Conservation (phyloP, 345 rosid genomes). For the Lagerstroemia speciosa region DNA sequence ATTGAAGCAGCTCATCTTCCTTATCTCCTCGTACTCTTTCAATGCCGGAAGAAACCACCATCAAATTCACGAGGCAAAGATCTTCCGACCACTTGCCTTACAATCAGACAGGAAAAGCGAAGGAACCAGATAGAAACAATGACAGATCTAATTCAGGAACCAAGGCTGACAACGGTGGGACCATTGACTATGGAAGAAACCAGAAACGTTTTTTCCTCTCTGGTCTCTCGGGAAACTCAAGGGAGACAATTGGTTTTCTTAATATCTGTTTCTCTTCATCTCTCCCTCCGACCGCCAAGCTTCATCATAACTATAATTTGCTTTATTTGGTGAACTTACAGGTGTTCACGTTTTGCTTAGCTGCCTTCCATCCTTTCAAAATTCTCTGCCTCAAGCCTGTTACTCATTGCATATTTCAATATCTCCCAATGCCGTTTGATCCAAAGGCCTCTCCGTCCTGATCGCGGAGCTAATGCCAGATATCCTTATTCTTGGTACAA, state of each 20-base stretch:
- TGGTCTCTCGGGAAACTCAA: no score
- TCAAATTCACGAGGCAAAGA: slow-evolving; percentile 18
- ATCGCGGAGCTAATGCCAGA: no score
- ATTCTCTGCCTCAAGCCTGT: no score
- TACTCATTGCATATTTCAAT: no score
- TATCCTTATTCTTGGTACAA: no score
- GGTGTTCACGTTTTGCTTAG: slow-evolving; percentile 12
- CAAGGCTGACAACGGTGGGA: no score
- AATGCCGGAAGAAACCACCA: slow-evolving; percentile 19
- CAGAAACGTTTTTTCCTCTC: no score
- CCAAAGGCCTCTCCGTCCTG: no score
- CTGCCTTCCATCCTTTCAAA: not conserved
- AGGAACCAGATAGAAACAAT: not conserved
- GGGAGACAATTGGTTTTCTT: slow-evolving; percentile 1
- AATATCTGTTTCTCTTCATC: not conserved
- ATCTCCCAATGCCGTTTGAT: no score
- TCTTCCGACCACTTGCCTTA: not conserved
- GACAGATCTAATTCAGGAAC: slow-evolving; percentile 15
- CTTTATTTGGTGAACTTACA: slow-evolving; percentile 6
- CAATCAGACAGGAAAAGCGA: not conserved
- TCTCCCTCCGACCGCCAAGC: slow-evolving; percentile 8
- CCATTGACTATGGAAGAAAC: no score
- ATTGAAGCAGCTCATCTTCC: slow-evolving; percentile 47
- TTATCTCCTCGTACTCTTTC: slow-evolving; percentile 10
- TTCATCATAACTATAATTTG: slow-evolving; percentile 1